Percentiles rank a stretch among this genome's conserved stretches.
Evolutionary conservation across 2,329 filamentous ascomycete genomes (phyloP).

Genomic region (Sphaerostilbella broomeana): DNA sequence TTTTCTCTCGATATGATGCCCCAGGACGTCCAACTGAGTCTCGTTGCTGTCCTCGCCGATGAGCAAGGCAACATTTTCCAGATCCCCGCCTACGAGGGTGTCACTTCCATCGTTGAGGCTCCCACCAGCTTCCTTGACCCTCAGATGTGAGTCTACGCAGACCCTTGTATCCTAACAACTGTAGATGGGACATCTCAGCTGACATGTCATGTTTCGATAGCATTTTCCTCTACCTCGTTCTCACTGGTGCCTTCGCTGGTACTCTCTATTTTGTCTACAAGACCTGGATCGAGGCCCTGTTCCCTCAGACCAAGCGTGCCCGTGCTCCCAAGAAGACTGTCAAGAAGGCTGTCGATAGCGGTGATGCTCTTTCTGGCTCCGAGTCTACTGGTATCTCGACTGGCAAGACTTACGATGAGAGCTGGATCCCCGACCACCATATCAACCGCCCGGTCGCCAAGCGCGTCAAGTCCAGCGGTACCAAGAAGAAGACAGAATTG

Average conservation of each 20-base stretch:
- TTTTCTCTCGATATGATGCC: constrained; percentile 91
- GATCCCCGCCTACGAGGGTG: constrained; percentile 71
- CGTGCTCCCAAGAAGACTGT: constrained; percentile 56
- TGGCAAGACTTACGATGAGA: constrained; percentile 77
- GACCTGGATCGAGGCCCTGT: constrained; percentile 93
- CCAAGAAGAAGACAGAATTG: constrained; percentile 34
- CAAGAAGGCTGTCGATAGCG: constrained; percentile 55
- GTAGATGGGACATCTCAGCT: not conserved
- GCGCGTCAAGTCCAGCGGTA: constrained; percentile 54
- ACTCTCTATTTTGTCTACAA: constrained; percentile 95
- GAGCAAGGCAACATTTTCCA: constrained; percentile 65
- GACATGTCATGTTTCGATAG: constrained; percentile 38
- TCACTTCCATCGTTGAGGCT: constrained; percentile 80
- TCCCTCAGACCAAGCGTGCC: constrained; percentile 78
- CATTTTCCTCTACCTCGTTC: constrained; percentile 95
- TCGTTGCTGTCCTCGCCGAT: constrained; percentile 68
- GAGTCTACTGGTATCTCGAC: constrained; percentile 64
- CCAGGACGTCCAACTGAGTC: constrained; percentile 73
- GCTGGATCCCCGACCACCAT: constrained; percentile 88
- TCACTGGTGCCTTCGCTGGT: constrained; percentile 68
- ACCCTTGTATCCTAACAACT: no score
- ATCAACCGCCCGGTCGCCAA: constrained; percentile 75
- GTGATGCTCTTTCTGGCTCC: constrained; percentile 57
- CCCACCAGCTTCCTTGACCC: constrained; percentile 90
- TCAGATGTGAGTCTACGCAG: constrained; percentile 81